Evolutionary conservation across 2,329 filamentous ascomycete species (phyloP).

Genomic region (Fusarium sp.): DNA sequence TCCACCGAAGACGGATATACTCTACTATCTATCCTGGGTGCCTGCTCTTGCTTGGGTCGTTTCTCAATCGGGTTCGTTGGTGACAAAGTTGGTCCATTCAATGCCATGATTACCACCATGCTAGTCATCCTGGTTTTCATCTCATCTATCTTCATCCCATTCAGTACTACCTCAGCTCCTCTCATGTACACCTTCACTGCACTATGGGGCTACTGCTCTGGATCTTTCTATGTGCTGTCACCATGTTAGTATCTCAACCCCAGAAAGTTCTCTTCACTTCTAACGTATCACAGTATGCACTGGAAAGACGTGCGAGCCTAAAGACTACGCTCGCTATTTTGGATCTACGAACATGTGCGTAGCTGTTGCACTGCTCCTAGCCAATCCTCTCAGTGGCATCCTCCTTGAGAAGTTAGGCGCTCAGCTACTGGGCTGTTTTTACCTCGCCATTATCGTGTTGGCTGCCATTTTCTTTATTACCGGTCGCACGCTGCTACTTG

Average conservation of each 20-base stretch:
- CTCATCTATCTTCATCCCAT: slow-evolving; percentile 58
- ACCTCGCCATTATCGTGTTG: slow-evolving; percentile 56
- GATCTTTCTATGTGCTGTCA: slow-evolving; percentile 59
- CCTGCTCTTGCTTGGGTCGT: slow-evolving; percentile 58
- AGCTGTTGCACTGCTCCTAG: slow-evolving; percentile 59
- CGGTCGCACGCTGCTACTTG: slow-evolving; percentile 29
- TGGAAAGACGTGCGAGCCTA: slow-evolving; percentile 59
- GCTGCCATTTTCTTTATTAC: slow-evolving; percentile 48
- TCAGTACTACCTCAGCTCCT: slow-evolving; percentile 54
- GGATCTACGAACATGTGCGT: slow-evolving; percentile 61
- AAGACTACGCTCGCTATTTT: slow-evolving; percentile 60
- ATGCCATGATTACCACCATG: slow-evolving; percentile 44
- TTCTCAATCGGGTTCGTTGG: slow-evolving; percentile 58
- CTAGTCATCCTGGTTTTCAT: slow-evolving; percentile 56
- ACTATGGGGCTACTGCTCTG: slow-evolving; percentile 63
- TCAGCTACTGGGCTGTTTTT: slow-evolving; percentile 59
- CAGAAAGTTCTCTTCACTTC: background rate
- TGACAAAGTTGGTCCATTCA: slow-evolving; percentile 60
- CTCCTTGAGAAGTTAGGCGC: slow-evolving; percentile 60
- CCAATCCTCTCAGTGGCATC: slow-evolving; percentile 60
- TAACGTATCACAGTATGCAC: slow-evolving; percentile 54
- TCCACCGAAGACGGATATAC: slow-evolving; percentile 56
- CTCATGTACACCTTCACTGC: slow-evolving; percentile 60
- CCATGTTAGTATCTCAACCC: slow-evolving; percentile 26
- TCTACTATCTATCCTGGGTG: slow-evolving; percentile 59